Evolutionary conservation across 495 filamentous ascomycete genomes (phyloP).

Genomic region (Penicillium flavigenum): DNA sequence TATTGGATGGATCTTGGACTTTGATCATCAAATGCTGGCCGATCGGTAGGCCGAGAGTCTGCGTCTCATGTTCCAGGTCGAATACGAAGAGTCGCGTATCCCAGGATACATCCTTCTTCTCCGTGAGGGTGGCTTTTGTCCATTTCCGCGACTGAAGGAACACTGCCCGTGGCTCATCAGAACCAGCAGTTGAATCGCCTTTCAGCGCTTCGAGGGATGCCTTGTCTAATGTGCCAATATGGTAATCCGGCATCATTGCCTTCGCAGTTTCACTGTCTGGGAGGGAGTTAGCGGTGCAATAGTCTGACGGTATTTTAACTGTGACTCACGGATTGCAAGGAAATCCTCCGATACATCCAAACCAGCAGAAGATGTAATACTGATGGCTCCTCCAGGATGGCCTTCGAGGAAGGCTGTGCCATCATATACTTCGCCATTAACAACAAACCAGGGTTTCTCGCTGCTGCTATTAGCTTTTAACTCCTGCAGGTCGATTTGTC

Average conservation of each 20-base stretch:
- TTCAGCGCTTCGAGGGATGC: conserved; percentile 54
- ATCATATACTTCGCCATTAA: conserved; percentile 91
- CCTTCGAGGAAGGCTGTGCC: conserved; percentile 79
- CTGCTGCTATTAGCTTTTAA: conserved; percentile 66
- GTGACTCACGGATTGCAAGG: conserved; percentile 80
- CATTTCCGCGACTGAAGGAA: conserved; percentile 75
- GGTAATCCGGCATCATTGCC: conserved; percentile 84
- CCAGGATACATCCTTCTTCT: conserved; percentile 67
- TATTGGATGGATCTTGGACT: conserved; percentile 62
- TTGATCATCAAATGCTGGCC: conserved; percentile 92
- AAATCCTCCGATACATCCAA: conserved; percentile 92
- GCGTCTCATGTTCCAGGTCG: conserved; percentile 68
- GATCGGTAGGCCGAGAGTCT: conserved; percentile 75
- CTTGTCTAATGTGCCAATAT: conserved; percentile 75
- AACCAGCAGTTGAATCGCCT: conserved; percentile 21
- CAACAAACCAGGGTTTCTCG: conserved; percentile 82
- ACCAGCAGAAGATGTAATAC: conserved; percentile 81
- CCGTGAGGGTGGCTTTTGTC: conserved; percentile 64
- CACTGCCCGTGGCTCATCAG: conserved; percentile 46
- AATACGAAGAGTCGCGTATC: conserved; percentile 87
- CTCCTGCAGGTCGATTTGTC: conserved; percentile 68
- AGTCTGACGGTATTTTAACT: not conserved
- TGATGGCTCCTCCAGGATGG: conserved; percentile 87
- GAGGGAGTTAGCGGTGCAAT: conserved; percentile 8
- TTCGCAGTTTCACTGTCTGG: conserved; percentile 90